Conservation (phyloP, 2,329 filamentous ascomycete species). For the Arthrobotrys sphaeroides region DNA sequence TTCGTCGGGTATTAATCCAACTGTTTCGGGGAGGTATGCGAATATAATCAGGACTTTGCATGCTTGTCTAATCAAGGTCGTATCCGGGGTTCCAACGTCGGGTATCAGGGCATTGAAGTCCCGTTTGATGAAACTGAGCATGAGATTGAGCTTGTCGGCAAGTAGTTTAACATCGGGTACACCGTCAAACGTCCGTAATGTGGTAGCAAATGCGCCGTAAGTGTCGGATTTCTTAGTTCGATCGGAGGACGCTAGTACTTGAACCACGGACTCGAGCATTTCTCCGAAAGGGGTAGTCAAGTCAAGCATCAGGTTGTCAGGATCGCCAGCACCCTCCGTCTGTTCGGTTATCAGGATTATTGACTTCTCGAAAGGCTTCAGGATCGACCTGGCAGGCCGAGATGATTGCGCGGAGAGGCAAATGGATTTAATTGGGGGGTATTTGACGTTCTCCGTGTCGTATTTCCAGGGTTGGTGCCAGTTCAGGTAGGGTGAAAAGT, state of each 20-base stretch:
- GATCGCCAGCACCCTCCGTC: conserved; percentile 62
- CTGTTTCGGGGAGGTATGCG: conserved; percentile 76
- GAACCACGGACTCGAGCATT: conserved; percentile 85
- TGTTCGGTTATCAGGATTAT: conserved; percentile 59
- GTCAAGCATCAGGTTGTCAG: conserved; percentile 62
- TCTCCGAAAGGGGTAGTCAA: conserved; percentile 70
- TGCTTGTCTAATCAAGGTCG: conserved; percentile 78
- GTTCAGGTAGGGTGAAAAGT: conserved; percentile 69
- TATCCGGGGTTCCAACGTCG: conserved; percentile 67
- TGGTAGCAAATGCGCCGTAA: conserved; percentile 80
- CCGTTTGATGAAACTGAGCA: conserved; percentile 83
- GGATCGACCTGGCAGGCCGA: conserved; percentile 71
- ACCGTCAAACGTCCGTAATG: conserved; percentile 82
- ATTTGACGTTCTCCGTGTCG: conserved; percentile 52
- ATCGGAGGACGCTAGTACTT: conserved; percentile 80
- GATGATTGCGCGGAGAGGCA: not conserved
- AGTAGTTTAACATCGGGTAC: conserved; percentile 78
- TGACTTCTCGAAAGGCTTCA: conserved; percentile 73
- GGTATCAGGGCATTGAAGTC: conserved; percentile 75
- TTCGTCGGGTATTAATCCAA: conserved; percentile 76
- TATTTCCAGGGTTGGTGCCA: conserved; percentile 65
- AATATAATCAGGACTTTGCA: conserved; percentile 80
- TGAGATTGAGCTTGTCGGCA: conserved; percentile 76
- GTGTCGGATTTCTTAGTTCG: conserved; percentile 80
- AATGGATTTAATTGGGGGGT: conserved; percentile 28